Base-by-base conservation (phyloP, 352 stramenopile species). In the Phytophthora pluvialis region DNA sequence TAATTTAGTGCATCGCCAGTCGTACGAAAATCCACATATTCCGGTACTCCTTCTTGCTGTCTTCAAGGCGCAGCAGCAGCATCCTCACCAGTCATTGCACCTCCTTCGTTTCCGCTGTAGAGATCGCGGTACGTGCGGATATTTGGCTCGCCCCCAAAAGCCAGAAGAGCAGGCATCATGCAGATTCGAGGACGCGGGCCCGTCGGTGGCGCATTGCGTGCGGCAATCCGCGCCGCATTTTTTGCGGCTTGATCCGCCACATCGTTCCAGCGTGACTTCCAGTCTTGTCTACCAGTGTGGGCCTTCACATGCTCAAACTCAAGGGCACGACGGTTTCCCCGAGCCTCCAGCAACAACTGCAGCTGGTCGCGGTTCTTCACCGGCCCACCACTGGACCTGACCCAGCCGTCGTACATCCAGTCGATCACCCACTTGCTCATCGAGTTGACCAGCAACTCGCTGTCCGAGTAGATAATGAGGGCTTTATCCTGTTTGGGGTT, bases 281-380 rank as follows among this genome's bases (percentile, higher is more conserved):
- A 73, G 39, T 57, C 57, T 1, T 15, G 28, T 33, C 43, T 11
- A 1, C 63, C 58, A 0, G 16, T 50, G 15, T 73, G 51, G 0
- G 32, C 64, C 15, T 25, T 15, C 28, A 68, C 59, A 11, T 69
- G 64, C n/a, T 49, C 31, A 28, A 47, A 73, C 9, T 42, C 5
- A 3, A 69, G 38, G 5, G 7, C 13, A 1, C 64, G 58, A 5
- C 4, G 2, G n/a, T 54, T 59, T 0, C 52, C 44, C 16, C 40
- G 32, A 7, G 45, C 26, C 18, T 63, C 26, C 15, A 59, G 12
- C 29, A 72, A 15, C 18, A 60, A 13, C 38, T 58, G 1, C 31
- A 64, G 35, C 32, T 68, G 11, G 21, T 68, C 58, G 13, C 26
- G 28, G 13, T 68, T 72, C 33, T 64, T 60, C 1, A 64, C 64